These are phyloP conservation scores for Cutaneotrichosporon spelunceum DNA, from an alignment of 1,284 basidiomycete species.

Conservation along the genomic window DNA sequence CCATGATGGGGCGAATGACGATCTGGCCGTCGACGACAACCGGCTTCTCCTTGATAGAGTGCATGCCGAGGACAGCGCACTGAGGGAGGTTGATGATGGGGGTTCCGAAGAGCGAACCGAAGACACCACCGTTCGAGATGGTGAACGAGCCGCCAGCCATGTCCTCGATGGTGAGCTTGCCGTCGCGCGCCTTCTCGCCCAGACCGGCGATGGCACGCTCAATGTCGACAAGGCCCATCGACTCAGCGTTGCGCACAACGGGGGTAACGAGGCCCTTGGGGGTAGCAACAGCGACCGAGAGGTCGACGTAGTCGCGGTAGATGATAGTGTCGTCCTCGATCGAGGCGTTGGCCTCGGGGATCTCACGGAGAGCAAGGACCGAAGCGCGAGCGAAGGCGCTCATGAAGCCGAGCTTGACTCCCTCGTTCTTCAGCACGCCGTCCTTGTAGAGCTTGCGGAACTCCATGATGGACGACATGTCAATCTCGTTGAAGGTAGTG, in stretches of 20 bases:
- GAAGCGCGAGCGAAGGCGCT: constrained; percentile 90
- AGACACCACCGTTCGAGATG: constrained; percentile 98
- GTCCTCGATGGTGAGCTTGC: constrained; percentile 91
- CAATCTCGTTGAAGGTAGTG: constrained; percentile 99
- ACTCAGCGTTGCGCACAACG: constrained; percentile 86
- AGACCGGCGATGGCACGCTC: constrained; percentile 87
- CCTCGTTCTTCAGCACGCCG: constrained; percentile 82
- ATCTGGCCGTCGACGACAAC: constrained; percentile 92
- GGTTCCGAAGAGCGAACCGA: constrained; percentile 93
- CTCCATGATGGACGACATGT: constrained; percentile 93
- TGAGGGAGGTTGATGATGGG: constrained; percentile 98
- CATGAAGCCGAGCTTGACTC: constrained; percentile 99
- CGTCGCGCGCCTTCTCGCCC: constrained; percentile 87
- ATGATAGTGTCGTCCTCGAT: constrained; percentile 93
- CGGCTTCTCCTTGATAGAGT: constrained; percentile 89
- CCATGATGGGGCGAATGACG: constrained; percentile 89
- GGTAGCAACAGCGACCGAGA: constrained; percentile 93
- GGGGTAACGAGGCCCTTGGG: constrained; percentile 97
- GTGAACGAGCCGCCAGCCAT: constrained; percentile 98
- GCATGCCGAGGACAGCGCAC: constrained; percentile 94
- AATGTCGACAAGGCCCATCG: constrained; percentile 82
- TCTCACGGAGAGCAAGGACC: constrained; percentile 81
- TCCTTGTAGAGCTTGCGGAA: constrained; percentile 97
- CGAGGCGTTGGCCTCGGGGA: constrained; percentile 89
- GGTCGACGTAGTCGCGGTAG: constrained; percentile 90